phyloP scores from a whole-genome alignment of 2,329 filamentous ascomycete genomes.

The Ophiostoma angusticollis region DNA sequence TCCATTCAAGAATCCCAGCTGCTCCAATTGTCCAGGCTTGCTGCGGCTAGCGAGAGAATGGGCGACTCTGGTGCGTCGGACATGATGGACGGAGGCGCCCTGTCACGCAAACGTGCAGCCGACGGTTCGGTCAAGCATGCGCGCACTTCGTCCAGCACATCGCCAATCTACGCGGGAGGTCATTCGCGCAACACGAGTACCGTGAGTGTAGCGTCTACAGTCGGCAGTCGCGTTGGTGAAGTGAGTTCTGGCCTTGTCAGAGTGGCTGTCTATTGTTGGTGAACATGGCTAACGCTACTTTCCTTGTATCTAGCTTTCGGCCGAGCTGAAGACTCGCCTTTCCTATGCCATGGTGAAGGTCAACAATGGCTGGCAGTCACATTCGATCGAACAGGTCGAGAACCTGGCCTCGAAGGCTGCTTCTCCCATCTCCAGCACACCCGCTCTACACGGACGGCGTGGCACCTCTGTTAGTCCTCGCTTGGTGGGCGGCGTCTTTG shows the following conservation, averaged over 20 bases:
- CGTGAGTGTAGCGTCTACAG: constrained; percentile 46
- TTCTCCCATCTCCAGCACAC: constrained; percentile 48
- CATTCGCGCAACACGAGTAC: constrained; percentile 64
- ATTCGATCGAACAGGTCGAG: constrained; percentile 66
- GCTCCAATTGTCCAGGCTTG: constrained; percentile 44
- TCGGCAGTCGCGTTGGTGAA: constrained; percentile 63
- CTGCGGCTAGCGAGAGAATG: constrained; percentile 40
- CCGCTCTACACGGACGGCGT: constrained; percentile 39
- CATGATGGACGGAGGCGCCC: constrained; percentile 19
- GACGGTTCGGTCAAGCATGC: constrained; percentile 57
- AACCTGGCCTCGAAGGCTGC: constrained; percentile 55
- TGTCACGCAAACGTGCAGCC: constrained; percentile 59
- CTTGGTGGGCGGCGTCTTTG: constrained; percentile 25
- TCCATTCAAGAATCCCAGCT: constrained; percentile 45
- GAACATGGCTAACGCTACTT: constrained; percentile 2
- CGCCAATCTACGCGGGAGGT: constrained; percentile 32
- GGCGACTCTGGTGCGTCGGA: constrained; percentile 19
- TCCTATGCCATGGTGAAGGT: constrained; percentile 93
- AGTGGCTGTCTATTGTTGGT: constrained; percentile 35
- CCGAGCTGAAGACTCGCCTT: constrained; percentile 68
- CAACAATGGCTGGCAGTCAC: constrained; percentile 75
- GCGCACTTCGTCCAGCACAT: constrained; percentile 29
- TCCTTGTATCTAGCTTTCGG: constrained; percentile 59
- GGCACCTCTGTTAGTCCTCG: constrained; percentile 43
- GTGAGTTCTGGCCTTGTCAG: constrained; percentile 64